Percentiles rank a stretch among this genome's conserved stretches.
Conservation (phyloP, 495 filamentous ascomycete genomes). For the Neurospora africana region DNA sequence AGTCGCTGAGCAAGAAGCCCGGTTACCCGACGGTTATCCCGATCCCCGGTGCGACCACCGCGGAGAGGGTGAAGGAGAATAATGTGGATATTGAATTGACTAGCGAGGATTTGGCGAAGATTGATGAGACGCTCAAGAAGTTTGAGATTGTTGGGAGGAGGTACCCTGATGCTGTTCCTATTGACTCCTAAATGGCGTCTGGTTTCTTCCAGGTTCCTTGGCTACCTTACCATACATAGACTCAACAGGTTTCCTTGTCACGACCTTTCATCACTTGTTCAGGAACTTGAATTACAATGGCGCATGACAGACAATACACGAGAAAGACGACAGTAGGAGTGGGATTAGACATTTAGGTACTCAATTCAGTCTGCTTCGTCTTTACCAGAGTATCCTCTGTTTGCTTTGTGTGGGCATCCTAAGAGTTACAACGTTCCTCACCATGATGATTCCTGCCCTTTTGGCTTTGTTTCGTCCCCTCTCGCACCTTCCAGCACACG, state of each 20-base stretch:
- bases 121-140: slow-evolving; percentile 29
- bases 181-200: background rate
- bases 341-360: background rate
- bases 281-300: background rate
- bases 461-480: background rate
- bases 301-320: background rate
- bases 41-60: slow-evolving; percentile 59
- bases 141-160: slow-evolving; percentile 28
- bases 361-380: background rate
- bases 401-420: background rate
- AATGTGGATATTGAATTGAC: slow-evolving; percentile 26
- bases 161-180: slow-evolving; percentile 19
- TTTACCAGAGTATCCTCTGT: background rate
- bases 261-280: background rate
- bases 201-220: background rate
- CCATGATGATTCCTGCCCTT: background rate
- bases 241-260: background rate
- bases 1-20: slow-evolving; percentile 47
- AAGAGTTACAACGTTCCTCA: background rate
- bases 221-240: background rate
- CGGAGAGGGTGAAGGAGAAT: slow-evolving; percentile 37
- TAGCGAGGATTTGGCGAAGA: slow-evolving; percentile 32
- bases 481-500: background rate
- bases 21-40: slow-evolving; percentile 48
- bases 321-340: background rate